These are phyloP conservation scores for Quercus dentata DNA, from an alignment of 306 rosid genomes.

Conservation along the genomic window DNA sequence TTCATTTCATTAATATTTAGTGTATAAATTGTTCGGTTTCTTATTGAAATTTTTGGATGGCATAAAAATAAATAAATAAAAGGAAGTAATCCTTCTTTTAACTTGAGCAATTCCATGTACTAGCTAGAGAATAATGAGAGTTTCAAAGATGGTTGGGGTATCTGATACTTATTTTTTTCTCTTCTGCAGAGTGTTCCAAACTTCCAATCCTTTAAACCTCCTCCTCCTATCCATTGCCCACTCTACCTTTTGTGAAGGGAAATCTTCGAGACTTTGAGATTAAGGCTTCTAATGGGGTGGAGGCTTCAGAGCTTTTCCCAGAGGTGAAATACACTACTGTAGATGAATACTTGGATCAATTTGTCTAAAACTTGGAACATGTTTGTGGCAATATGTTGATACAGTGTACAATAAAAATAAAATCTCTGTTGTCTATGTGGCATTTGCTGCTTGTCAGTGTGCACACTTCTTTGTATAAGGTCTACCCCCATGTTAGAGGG, in stretches of 20 bases:
- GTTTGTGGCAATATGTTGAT: not conserved
- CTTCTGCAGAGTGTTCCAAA: constrained; percentile 30
- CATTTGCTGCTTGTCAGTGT: not conserved
- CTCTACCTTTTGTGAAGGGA: constrained; percentile 22
- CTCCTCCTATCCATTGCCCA: constrained; percentile 19
- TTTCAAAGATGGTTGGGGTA: no score
- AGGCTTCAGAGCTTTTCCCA: constrained; percentile 43
- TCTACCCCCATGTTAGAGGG: rapidly evolving
- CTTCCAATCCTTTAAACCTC: constrained; percentile 35
- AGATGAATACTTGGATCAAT: constrained; percentile 25
- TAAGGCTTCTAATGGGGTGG: constrained; percentile 31
- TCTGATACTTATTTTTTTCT: not conserved
- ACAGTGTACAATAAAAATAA: not conserved
- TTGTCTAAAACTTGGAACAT: constrained; percentile 21
- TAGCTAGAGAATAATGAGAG: no score
- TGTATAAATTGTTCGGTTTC: no score
- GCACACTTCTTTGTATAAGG: not conserved
- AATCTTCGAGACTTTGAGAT: constrained; percentile 28
- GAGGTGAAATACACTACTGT: constrained; percentile 37
- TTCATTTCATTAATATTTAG: no score
- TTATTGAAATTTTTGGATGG: no score
- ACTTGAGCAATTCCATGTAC: not conserved
- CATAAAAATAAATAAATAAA: no score
- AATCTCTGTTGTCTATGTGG: not conserved
- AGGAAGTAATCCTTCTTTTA: not conserved